Evolutionary conservation across 225 moss, liverwort and hornwort genomes (phyloP).

Genomic region (Asterella californica): DNA sequence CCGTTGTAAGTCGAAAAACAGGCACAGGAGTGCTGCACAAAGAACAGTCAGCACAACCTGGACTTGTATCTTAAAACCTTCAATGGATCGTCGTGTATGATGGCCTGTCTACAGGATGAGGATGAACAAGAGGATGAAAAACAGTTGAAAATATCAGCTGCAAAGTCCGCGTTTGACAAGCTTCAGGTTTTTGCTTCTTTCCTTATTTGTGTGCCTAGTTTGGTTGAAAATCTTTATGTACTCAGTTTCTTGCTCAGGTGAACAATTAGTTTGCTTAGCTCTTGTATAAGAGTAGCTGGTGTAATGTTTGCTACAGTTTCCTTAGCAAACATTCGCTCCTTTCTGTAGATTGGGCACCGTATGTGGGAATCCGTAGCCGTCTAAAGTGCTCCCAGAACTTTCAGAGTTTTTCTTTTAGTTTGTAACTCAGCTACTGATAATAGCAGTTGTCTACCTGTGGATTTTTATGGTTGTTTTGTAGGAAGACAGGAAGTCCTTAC

Average conservation of each 20-base stretch:
- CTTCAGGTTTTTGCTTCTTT: conserved; percentile 25
- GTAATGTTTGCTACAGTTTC: not conserved
- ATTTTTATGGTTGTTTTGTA: not conserved
- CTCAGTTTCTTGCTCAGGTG: not conserved
- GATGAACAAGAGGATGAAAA: conserved; percentile 38
- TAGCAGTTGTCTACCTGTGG: not conserved
- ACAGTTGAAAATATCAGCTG: conserved; percentile 34
- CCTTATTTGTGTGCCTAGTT: not conserved
- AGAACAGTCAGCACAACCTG: not conserved
- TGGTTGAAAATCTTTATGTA: not conserved
- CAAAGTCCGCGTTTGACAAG: conserved; percentile 38
- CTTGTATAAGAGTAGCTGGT: not conserved
- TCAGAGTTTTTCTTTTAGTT: not conserved
- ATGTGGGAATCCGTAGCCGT: not conserved
- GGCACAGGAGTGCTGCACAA: not conserved
- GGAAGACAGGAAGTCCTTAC: conserved; percentile 43
- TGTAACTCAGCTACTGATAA: not conserved
- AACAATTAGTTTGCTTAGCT: not conserved
- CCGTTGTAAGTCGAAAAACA: not conserved
- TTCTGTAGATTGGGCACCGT: not conserved
- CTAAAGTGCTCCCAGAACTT: not conserved
- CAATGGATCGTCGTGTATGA: not conserved
- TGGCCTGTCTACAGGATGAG: conserved; percentile 7
- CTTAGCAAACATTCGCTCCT: too few relatives aligned
- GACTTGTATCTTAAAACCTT: not conserved